Percentiles rank a stretch among this genome's conserved stretches.
These are phyloP conservation scores for Claviceps sp. DNA, from an alignment of 2,329 filamentous ascomycete genomes.

Conservation along the genomic window DNA sequence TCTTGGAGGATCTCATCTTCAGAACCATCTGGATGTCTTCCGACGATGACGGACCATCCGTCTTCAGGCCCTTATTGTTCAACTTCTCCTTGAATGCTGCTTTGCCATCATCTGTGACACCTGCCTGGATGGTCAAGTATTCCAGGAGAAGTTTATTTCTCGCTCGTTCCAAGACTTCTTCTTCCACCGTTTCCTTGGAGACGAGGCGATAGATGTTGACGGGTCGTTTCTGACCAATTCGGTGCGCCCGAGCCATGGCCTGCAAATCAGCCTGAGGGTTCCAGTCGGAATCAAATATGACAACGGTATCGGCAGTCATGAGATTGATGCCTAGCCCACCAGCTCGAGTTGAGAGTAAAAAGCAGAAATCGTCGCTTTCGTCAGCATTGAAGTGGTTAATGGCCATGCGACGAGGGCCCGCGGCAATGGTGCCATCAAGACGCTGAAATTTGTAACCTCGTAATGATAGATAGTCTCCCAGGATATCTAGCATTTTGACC, in stretches of 20 bases:
- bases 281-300: slow-evolving; percentile 98
- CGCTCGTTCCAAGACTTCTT: slow-evolving; percentile 90
- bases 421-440: slow-evolving; percentile 86
- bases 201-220: slow-evolving; percentile 95
- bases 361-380: slow-evolving; percentile 90
- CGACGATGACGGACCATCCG: slow-evolving; percentile 72
- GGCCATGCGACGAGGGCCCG: slow-evolving; percentile 74
- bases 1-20: slow-evolving; percentile 95
- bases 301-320: slow-evolving; percentile 96
- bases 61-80: slow-evolving; percentile 61
- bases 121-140: slow-evolving; percentile 92
- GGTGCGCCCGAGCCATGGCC: slow-evolving; percentile 95
- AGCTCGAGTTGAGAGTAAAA: slow-evolving; percentile 85
- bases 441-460: slow-evolving; percentile 93
- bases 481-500: slow-evolving; percentile 96
- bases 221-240: slow-evolving; percentile 91
- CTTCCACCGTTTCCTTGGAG: slow-evolving; percentile 95
- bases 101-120: slow-evolving; percentile 89
- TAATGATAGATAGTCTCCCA: slow-evolving; percentile 84
- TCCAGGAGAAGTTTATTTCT: slow-evolving; percentile 96
- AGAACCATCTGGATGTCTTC: slow-evolving; percentile 94
- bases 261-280: slow-evolving; percentile 97
- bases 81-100: slow-evolving; percentile 64
- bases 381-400: slow-evolving; percentile 99
- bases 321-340: slow-evolving; percentile 97